Evolutionary conservation across 768 basidiomycete genomes (phyloP).

Genomic region (Chlorophyllum brunneum): DNA sequence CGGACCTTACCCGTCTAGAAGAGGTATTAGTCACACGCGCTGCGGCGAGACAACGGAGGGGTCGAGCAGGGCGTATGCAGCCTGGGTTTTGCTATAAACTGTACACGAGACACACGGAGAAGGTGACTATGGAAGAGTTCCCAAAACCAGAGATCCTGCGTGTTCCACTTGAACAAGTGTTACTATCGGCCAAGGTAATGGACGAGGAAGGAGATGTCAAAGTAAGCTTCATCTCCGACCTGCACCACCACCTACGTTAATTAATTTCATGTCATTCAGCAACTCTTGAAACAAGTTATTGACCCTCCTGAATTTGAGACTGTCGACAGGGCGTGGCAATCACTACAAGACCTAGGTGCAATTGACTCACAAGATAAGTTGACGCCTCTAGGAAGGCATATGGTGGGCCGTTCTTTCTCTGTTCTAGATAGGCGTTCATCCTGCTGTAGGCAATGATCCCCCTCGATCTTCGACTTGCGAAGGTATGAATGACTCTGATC

Average conservation of each 20-base stretch:
- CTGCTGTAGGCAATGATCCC: constrained; percentile 72
- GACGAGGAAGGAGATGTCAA: constrained; percentile 76
- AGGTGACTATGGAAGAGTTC: constrained; percentile 65
- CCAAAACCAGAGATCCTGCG: constrained; percentile 87
- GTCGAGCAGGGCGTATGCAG: constrained; percentile 85
- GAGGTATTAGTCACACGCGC: constrained; percentile 81
- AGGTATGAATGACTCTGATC: constrained; percentile 38
- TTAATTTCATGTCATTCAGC: constrained; percentile 27
- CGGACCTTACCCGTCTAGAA: constrained; percentile 67
- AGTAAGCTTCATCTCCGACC: constrained; percentile 31
- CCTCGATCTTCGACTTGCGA: constrained; percentile 81
- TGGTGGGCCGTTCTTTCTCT: constrained; percentile 37
- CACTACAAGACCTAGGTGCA: constrained; percentile 76
- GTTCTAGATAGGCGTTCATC: neutral
- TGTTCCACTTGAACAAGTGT: constrained; percentile 80
- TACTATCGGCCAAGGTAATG: constrained; percentile 78
- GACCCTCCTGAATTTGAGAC: constrained; percentile 77
- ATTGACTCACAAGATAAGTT: constrained; percentile 58
- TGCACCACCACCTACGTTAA: neutral
- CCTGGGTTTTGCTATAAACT: constrained; percentile 86
- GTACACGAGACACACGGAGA: constrained; percentile 50
- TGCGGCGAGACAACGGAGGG: constrained; percentile 78
- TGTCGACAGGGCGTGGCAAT: constrained; percentile 72
- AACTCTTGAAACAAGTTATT: constrained; percentile 70
- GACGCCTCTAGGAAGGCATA: constrained; percentile 80